Evolutionary conservation across 805 yeast species (phyloP).

Genomic region (Clavispora carvajalis): DNA sequence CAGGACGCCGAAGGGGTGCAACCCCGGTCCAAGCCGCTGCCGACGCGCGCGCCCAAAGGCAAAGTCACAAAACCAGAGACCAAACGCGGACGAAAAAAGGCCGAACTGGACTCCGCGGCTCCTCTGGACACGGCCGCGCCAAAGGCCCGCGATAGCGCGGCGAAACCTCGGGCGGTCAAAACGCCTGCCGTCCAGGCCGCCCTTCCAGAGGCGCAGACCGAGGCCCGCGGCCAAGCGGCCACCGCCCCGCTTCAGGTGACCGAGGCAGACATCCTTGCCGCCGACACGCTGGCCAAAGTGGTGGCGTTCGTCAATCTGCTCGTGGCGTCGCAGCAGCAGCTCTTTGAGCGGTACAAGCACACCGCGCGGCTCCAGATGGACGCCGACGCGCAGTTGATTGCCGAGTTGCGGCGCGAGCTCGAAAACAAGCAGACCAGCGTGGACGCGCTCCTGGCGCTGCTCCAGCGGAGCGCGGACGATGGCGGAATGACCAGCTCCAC

Average conservation of each 20-base stretch:
- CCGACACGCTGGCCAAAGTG: constrained; percentile 22
- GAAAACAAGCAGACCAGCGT: constrained; percentile 25
- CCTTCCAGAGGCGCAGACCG: too few relatives aligned
- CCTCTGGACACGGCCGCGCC: too few relatives aligned
- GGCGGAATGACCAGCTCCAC: constrained; percentile 5
- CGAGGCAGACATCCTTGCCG: constrained; percentile 28
- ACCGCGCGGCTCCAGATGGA: constrained; percentile 14
- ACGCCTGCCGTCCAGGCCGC: too few relatives aligned
- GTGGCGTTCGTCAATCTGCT: constrained; percentile 26
- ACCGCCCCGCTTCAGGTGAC: constrained; percentile 10
- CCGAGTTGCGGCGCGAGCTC: constrained; percentile 20
- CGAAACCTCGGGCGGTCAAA: too few relatives aligned
- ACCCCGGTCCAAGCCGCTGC: neutral
- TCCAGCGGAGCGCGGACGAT: constrained; percentile 8
- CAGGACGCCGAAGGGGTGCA: neutral
- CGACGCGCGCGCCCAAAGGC: neutral
- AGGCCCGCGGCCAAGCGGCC: too few relatives aligned
- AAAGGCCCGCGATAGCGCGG: too few relatives aligned
- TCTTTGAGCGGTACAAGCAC: constrained; percentile 23
- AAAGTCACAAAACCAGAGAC: neutral
- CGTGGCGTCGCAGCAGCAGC: constrained; percentile 25
- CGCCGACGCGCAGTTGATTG: constrained; percentile 18
- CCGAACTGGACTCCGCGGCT: too few relatives aligned
- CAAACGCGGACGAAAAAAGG: neutral
- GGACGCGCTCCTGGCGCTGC: constrained; percentile 19